Conservation (phyloP, 1,284 basidiomycete species). For the Marasmius tenuissimus region DNA sequence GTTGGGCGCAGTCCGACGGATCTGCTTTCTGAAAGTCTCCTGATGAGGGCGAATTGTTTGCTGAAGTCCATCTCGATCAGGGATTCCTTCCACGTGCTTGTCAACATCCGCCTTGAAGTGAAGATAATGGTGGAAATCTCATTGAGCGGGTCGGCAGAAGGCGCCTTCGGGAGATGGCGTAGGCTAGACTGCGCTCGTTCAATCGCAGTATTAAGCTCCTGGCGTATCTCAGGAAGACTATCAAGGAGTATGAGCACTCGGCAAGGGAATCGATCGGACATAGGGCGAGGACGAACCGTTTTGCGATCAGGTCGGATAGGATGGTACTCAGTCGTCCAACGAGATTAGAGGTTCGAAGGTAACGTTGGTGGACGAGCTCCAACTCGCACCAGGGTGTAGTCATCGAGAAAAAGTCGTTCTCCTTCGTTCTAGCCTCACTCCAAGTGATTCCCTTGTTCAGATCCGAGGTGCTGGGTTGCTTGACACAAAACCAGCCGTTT, state of each 20-base stretch:
- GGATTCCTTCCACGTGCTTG: slow-evolving; percentile 49
- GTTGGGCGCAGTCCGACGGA: slow-evolving; percentile 53
- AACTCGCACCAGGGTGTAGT: slow-evolving; percentile 58
- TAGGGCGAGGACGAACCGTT: slow-evolving; percentile 37
- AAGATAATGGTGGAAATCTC: slow-evolving; percentile 53
- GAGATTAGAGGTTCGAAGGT: slow-evolving; percentile 55
- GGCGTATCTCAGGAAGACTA: slow-evolving; percentile 65
- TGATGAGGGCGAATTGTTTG: slow-evolving; percentile 55
- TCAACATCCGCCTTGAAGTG: slow-evolving; percentile 45
- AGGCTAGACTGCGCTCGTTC: slow-evolving; percentile 36
- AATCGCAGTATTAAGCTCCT: slow-evolving; percentile 47
- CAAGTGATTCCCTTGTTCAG: slow-evolving; percentile 58
- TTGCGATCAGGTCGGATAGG: slow-evolving; percentile 57
- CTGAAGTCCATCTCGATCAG: slow-evolving; percentile 47
- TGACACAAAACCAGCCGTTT: slow-evolving; percentile 75
- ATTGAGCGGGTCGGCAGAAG: slow-evolving; percentile 51
- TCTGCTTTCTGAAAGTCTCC: slow-evolving; percentile 42
- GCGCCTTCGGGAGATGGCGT: slow-evolving; percentile 46
- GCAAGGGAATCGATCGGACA: background rate
- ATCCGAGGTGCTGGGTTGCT: slow-evolving; percentile 63
- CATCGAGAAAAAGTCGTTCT: slow-evolving; percentile 67
- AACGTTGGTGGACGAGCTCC: slow-evolving; percentile 45
- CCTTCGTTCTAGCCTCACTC: slow-evolving; percentile 55
- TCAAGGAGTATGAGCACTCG: background rate
- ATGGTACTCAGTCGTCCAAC: slow-evolving; percentile 54